Base-by-base conservation (phyloP, 345 rosid genomes). In the Triadica sebifera region DNA sequence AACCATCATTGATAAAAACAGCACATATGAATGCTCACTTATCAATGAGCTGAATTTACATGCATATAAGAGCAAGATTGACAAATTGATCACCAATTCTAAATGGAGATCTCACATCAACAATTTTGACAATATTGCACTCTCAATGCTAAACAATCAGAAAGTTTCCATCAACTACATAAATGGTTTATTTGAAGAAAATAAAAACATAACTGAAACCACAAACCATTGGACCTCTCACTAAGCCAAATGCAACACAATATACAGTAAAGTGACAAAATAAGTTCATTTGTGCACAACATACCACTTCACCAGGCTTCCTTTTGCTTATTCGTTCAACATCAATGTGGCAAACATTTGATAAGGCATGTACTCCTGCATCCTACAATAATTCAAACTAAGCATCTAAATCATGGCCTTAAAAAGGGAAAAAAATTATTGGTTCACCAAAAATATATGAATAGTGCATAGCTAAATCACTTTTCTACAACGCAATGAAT, bases 321-420 rank as follows among this genome's bases (percentile, higher is more conserved):
- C 97, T 82, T 83, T 89, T 94, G 87, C 97, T 94, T 73, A 86
- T 84, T 41, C 97, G 91, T 82, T 89, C 95, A 63, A 84, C 89
- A 75, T 92, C 98, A n/a, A 92, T 95, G 87, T 94, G 98, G 78
- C 95, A 92, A 77, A 92, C 98, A 79, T 94, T 94, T 38, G 97
- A 86, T 57, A 92, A 80, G 58, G 98, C 97, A 84, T 94, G 98
- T 11, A 94, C 98, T 68, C 98, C 98, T 11, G 97, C 91, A 85
- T 94, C 98, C 98, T 94, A 81, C 68, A 81, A 72, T 34, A n/a
- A 69, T 12, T 13, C 57, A 69, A 70, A 66, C 25, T 65, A 29
- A 60, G 55, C 75, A 74, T 65, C 64, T 15, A 58, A 16, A 22
- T 34, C 63, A 45, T 34, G 25, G 25, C 76, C 71, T 1, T 39